Evolutionary conservation across 2,329 filamentous ascomycete species (phyloP), one percentile per base, ranked within the genome.

Genomic region (Neofusicoccum parvum): DNA sequence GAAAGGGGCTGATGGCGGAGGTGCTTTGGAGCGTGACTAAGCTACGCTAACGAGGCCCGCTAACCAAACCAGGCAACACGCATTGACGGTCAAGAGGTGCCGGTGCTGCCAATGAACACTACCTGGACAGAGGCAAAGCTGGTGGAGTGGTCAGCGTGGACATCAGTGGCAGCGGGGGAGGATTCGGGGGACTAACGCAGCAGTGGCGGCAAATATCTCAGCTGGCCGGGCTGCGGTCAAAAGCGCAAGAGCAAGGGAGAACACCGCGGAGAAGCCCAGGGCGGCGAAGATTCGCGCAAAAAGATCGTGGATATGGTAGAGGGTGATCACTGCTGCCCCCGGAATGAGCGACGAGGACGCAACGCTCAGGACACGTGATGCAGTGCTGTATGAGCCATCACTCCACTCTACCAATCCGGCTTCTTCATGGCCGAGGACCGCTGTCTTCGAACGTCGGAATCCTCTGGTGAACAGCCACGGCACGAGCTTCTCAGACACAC

Each of bases 121-220:
- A 60, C 56, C 27, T 60, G 56, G 12, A 60, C 56, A 6, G 56
- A 60, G 12, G 56, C 56, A 17, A 60, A 60, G 9, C 56, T 60
- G 11, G 4, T 9, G 4, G 17, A 10, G 6, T 34, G 3, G 32
- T 27, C 20, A 51, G 17, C 23, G 23, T 23, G 23, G 23, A 23
- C 23, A 23, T 23, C 23, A 23, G 3, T 23, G 3, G 23, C 23
- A 23, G 23, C 23, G 23, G 2, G 23, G 23, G 3, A 23, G 23
- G 23, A 23, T 23, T 23, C 23, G 23, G 23, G 2, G 1, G 10
- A 50, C 58, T 50, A 14, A 62, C 58, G 58, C 46, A n/a, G 43
- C 58, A 5, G 58, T 62, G 4, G 43, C 58, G n/a, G n/a, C 58
- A 39, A 62, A 62, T 23, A 62, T 62, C 39, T 50, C 58, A 27